Evolutionary conservation across 768 basidiomycete genomes (phyloP), one percentile per base, ranked within the genome.

Genomic region (Auricularia auricula-judae): DNA sequence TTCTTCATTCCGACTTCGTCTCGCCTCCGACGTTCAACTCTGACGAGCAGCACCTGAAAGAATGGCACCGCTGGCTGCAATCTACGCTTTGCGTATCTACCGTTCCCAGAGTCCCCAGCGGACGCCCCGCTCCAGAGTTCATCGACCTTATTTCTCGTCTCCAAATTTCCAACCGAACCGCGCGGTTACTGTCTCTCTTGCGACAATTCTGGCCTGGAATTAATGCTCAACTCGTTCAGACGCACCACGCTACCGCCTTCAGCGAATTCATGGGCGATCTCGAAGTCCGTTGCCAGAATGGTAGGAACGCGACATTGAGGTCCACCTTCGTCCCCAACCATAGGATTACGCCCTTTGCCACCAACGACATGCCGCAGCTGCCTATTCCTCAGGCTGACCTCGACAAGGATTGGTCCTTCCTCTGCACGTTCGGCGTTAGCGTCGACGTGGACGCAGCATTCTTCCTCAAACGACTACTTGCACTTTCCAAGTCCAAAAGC

Each of bases 381-480:
- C 70, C 70, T 18, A 63, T 71, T 35, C 65, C 62, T 5, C 62
- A 71, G 34, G 65, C 70, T 5, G 68, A 71, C 34, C 11, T 23
- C 21, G 56, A 65, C 35, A 23, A 18, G 8, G 43, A 59, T 14
- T 71, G 70, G 70, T 51, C 66, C 36, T 71, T 71, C 53, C 64
- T 71, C 14, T 54, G 51, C 4, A n/a, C 23, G 12, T 62, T 71
- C 4, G 70, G 70, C 16, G 70, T 71, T 12, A 58, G 64, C 12
- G 61, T 58, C 4, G 64, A 68, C 36, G 23, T 70, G 44, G 64
- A 66, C 23, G 64, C 65, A 3, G 60, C 63, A 4, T 65, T 68
- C 65, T 71, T 44, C 44, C 29, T 71, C 21, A 69, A 66, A 21
- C 59, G 54, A 36, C 71, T 71, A 12, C 23, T 67, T 8, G 66